These are phyloP conservation scores for Physcia stellaris DNA, from an alignment of 495 filamentous ascomycete genomes.

Conservation along the genomic window DNA sequence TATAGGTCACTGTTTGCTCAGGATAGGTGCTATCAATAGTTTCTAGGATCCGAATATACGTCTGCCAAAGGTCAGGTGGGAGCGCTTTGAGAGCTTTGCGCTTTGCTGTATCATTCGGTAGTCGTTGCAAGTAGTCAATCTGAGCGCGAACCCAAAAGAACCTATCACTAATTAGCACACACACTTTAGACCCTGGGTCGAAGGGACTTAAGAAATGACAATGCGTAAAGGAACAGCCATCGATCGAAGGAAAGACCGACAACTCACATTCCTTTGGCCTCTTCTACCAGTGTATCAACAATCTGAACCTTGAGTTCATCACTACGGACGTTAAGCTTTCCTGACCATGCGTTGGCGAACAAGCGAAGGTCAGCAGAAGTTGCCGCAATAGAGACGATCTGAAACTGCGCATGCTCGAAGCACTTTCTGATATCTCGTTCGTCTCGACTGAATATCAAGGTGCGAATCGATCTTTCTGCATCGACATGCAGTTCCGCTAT, in stretches of 20 bases:
- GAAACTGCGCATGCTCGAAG: conserved; percentile 2
- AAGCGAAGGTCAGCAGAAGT: conserved; percentile 3
- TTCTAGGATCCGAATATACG: conserved; percentile 6
- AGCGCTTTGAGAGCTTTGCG: conserved; percentile 1
- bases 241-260: not conserved
- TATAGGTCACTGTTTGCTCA: not conserved
- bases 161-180: no score
- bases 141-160: conserved; percentile 2
- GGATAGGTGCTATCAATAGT: conserved; percentile 2
- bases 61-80: conserved; percentile 1
- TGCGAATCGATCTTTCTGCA: conserved; percentile 1
- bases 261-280: conserved; percentile 3
- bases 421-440: conserved; percentile 1
- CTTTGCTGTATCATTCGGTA: conserved; percentile 4
- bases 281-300: not conserved
- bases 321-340: not conserved
- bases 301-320: conserved; percentile 1
- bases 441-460: conserved; percentile 3
- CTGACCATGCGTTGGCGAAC: not conserved
- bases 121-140: conserved; percentile 3
- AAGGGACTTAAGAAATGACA: not conserved
- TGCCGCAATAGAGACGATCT: conserved; percentile 5
- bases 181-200: not conserved
- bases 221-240: not conserved
- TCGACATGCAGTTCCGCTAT: conserved; percentile 1